Percentiles rank a stretch among this genome's conserved stretches.
Conservation (phyloP, 2,329 filamentous ascomycete genomes). For the Colletotrichum sp. region DNA sequence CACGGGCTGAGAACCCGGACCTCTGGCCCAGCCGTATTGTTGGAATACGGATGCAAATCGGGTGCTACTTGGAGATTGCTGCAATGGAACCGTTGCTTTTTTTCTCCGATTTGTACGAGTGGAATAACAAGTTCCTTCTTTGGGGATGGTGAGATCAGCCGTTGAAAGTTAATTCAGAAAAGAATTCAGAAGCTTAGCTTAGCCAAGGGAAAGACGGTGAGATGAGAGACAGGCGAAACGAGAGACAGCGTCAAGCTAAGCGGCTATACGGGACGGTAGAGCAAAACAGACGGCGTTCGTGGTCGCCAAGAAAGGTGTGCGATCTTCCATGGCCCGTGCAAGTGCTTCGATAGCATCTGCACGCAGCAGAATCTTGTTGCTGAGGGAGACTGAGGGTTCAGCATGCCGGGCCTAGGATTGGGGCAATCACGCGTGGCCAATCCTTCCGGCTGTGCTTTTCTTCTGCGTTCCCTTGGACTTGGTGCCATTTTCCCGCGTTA, state of each 20-base stretch:
- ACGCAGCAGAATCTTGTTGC: not conserved
- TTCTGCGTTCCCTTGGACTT: not conserved
- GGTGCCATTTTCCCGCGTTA: not conserved
- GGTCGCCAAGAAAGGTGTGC: not conserved
- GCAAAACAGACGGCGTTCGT: not conserved
- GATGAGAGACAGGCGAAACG: not conserved
- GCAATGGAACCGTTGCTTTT: not conserved
- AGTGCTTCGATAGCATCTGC: not conserved
- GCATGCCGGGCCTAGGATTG: not conserved
- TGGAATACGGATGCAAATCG: not conserved
- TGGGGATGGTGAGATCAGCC: not conserved
- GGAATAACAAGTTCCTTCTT: not conserved
- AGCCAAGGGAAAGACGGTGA: not conserved
- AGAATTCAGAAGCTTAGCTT: not conserved
- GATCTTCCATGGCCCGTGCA: not conserved
- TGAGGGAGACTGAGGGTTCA: not conserved
- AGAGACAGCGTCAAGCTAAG: slow-evolving; percentile 1
- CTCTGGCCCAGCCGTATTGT: not conserved
- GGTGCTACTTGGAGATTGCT: not conserved
- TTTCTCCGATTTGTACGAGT: not conserved
- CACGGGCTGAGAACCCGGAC: not conserved
- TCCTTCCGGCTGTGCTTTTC: not conserved
- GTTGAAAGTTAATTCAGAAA: not conserved
- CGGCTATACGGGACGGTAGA: not conserved
- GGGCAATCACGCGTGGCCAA: not conserved